Evolutionary conservation across 1,284 basidiomycete species (phyloP).

Genomic region (Psilocybe mexicana): DNA sequence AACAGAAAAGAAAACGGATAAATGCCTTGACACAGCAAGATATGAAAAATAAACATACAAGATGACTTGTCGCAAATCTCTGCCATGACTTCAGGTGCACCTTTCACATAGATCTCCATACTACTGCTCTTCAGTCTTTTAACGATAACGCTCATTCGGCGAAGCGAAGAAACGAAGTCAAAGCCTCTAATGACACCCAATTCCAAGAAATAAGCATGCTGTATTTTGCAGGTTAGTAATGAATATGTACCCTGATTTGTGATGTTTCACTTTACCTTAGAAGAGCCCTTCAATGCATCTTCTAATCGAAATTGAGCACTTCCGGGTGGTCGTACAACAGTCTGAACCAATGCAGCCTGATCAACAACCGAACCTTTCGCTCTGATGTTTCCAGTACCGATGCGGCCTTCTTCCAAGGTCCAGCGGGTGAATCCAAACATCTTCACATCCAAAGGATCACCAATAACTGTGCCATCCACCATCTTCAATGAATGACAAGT

Average conservation of each 20-base stretch:
- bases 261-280: slow-evolving; percentile 54
- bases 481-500: slow-evolving; percentile 97
- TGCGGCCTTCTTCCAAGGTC: slow-evolving; percentile 91
- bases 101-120: slow-evolving; percentile 99
- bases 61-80: slow-evolving; percentile 92
- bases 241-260: background rate
- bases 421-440: slow-evolving; percentile 98
- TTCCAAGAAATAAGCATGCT: slow-evolving; percentile 96
- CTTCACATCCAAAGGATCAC: slow-evolving; percentile 95
- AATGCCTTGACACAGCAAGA: background rate
- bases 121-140: slow-evolving; percentile 91
- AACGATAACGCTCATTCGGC: slow-evolving; percentile 97
- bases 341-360: slow-evolving; percentile 92
- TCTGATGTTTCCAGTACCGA: slow-evolving; percentile 71
- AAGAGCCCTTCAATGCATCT: slow-evolving; percentile 84
- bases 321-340: slow-evolving; percentile 94
- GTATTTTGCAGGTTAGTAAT: background rate
- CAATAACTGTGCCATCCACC: slow-evolving; percentile 87
- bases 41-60: slow-evolving; percentile 53
- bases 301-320: slow-evolving; percentile 87
- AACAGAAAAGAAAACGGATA: background rate
- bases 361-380: slow-evolving; percentile 67
- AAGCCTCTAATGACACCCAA: slow-evolving; percentile 95
- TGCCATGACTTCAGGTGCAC: slow-evolving; percentile 96
- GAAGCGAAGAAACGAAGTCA: slow-evolving; percentile 92